Percentiles rank a stretch among this genome's conserved stretches.
These are phyloP conservation scores for Xylariomycetidae sp. DNA, from an alignment of 2,329 filamentous ascomycete species.

Conservation along the genomic window DNA sequence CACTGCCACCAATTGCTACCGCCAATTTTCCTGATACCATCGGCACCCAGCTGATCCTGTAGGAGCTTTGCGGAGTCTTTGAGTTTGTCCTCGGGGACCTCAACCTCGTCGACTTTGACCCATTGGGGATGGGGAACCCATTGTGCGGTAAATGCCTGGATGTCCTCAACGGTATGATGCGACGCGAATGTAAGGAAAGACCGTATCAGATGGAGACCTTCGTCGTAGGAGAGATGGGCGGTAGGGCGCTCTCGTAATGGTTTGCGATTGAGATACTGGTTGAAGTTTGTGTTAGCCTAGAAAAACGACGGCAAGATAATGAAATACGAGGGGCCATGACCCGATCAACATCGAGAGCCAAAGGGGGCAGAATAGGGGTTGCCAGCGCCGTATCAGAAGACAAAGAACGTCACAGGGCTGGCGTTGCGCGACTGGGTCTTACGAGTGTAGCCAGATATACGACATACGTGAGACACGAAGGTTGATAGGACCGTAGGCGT, in stretches of 20 bases:
- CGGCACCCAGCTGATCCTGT: constrained; percentile 68
- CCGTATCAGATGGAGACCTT: constrained; percentile 82
- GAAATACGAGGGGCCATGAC: no score
- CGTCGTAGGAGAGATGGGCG: constrained; percentile 88
- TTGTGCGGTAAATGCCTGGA: constrained; percentile 87
- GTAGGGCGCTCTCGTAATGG: constrained; percentile 74
- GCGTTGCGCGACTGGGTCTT: no score
- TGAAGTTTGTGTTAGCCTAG: no score
- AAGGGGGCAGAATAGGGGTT: no score
- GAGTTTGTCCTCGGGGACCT: constrained; percentile 61
- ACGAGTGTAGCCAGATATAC: no score
- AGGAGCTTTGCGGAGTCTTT: constrained; percentile 62
- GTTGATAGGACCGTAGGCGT: constrained; percentile 86
- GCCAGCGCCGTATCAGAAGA: no score
- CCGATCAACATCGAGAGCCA: no score
- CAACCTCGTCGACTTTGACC: constrained; percentile 71
- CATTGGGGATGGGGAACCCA: constrained; percentile 87
- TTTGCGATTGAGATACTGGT: constrained; percentile 84
- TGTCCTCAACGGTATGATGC: constrained; percentile 84
- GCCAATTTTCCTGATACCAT: constrained; percentile 71
- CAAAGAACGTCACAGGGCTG: no score
- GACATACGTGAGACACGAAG: constrained; percentile 75
- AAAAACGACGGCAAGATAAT: no score
- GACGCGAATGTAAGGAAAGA: constrained; percentile 82
- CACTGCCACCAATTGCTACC: constrained; percentile 88